These are phyloP conservation scores for Pichia nakasei DNA, from an alignment of 805 yeast species.

Conservation along the genomic window DNA sequence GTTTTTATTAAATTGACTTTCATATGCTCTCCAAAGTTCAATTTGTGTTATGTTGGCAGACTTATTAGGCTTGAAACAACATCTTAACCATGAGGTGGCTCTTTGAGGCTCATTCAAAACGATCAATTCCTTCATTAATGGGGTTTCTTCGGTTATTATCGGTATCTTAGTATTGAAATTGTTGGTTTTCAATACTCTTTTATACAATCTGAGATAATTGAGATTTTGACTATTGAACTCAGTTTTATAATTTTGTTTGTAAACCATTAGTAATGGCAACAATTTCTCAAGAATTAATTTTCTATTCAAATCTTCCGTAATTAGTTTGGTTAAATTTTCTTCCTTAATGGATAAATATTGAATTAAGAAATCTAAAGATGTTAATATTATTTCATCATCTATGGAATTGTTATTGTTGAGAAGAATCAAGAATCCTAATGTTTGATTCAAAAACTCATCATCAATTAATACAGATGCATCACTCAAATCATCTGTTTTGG, in stretches of 20 bases:
- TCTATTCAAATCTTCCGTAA: conserved; percentile 40
- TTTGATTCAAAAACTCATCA: conserved; percentile 39
- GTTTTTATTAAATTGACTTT: conserved; percentile 65
- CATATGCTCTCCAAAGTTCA: conserved; percentile 92
- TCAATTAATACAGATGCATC: conserved; percentile 42
- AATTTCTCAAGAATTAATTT: conserved; percentile 45
- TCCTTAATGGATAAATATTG: conserved; percentile 47
- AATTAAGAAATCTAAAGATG: conserved; percentile 74
- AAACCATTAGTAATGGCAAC: conserved; percentile 53
- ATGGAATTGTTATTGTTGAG: conserved; percentile 22
- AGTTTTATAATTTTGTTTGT: conserved; percentile 33
- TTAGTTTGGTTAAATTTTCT: conserved; percentile 48
- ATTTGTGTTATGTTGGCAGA: conserved; percentile 91
- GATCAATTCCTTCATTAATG: conserved; percentile 51
- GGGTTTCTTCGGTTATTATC: conserved; percentile 17
- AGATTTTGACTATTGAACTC: conserved; percentile 28
- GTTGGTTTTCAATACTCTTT: conserved; percentile 37
- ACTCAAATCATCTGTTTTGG: conserved; percentile 24
- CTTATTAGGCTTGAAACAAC: conserved; percentile 72
- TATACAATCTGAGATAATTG: conserved; percentile 32
- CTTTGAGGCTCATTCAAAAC: conserved; percentile 75
- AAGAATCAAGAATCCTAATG: conserved; percentile 50
- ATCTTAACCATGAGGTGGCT: conserved; percentile 90
- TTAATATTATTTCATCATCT: conserved; percentile 64
- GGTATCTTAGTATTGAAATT: conserved; percentile 11